Base-by-base conservation (phyloP, 768 basidiomycete species). In the Cyclocybe aegerita region DNA sequence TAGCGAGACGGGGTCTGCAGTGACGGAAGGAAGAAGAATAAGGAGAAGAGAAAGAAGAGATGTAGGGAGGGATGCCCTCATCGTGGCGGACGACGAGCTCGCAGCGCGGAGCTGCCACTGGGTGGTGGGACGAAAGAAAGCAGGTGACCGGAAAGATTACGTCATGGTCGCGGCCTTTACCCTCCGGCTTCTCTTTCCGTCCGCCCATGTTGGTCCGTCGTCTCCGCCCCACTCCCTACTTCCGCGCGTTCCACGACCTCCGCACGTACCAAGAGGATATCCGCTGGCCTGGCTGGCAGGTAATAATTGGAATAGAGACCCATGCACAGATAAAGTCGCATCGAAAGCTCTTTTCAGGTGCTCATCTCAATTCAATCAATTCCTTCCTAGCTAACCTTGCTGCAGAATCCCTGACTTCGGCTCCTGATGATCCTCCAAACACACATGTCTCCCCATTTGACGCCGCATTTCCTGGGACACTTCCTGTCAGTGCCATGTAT, bases 271-370 rank as follows among this genome's bases (percentile, higher is more conserved):
- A 58, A 40, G 69, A 71, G 38, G 76, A 78, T 52, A 44, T 62
- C 36, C 68, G 86, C 43, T 90, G 90, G 90, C 87, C 86, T 11
- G 93, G 86, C 15, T 98, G 92, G 91, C 79, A 87, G 56, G 86
- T 97, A 14, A 75, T 96, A 36, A 83, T 98, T 31, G 97, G 97
- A 11, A 86, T 99, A 41, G 97, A 99, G 63, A 90, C 96, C 4
- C 97, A 98, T 63, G 91, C 93, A 0, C 96, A 98, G 65, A 82
- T 99, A 62, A 90, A 88, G 67, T 86, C 93, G 2, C 81, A 85
- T 49, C 71, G 75, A 49, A 99, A 99, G 68, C 78, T 99, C 17
- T 98, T 99, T 69, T 98, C 94, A 34, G 68, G 76, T 74, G 47
- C 60, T 83, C 40, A 23, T 31, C 36, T 42, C 29, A 37, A 36